Percentiles rank a stretch among this genome's conserved stretches.
These are phyloP conservation scores for Fusarium sp. DNA, from an alignment of 2,329 filamentous ascomycete genomes.

Conservation along the genomic window DNA sequence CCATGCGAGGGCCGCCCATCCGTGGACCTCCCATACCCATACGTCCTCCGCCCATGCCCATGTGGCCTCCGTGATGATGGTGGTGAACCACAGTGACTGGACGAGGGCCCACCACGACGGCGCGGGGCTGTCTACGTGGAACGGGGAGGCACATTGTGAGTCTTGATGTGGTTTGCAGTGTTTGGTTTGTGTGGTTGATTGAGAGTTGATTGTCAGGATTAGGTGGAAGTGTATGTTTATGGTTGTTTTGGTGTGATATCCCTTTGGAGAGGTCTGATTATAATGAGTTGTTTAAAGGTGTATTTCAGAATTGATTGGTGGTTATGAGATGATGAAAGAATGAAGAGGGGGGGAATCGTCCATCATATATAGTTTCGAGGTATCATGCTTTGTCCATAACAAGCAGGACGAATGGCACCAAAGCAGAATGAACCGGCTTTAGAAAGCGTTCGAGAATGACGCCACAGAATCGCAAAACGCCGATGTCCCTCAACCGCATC, in stretches of 20 bases:
- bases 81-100: not conserved
- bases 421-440: not conserved
- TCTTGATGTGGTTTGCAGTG: not conserved
- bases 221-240: not conserved
- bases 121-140: not conserved
- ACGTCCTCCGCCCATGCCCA: not conserved
- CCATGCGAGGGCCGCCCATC: not conserved
- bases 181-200: not conserved
- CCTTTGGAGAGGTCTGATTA: not conserved
- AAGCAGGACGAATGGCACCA: not conserved
- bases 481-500: not conserved
- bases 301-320: not conserved
- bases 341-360: not conserved
- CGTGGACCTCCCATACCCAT: not conserved
- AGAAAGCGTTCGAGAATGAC: not conserved
- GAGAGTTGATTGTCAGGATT: not conserved
- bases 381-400: not conserved
- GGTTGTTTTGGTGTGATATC: not conserved
- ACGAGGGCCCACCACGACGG: not conserved
- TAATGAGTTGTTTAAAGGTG: not conserved
- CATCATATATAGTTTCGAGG: not conserved
- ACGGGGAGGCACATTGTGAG: not conserved
- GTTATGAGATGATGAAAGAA: not conserved
- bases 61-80: not conserved
- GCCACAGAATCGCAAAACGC: not conserved